Evolutionary conservation across 257 asterid genomes (phyloP).

Genomic region (Pogostemon cablin): DNA sequence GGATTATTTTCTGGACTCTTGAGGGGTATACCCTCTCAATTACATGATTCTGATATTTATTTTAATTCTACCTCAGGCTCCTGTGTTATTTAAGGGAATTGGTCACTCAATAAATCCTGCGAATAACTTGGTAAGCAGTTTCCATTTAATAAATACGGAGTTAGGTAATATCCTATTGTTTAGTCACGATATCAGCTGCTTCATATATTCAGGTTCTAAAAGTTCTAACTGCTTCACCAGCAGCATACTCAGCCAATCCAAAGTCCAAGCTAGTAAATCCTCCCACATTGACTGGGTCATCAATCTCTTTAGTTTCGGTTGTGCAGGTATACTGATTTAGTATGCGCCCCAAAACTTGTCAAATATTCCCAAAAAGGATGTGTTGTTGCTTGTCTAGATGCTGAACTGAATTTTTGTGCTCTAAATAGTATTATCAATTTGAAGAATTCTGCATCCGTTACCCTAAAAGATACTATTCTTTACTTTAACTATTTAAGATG

Average conservation of each 20-base stretch:
- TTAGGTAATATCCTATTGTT: not conserved
- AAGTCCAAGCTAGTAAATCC: conserved; percentile 68
- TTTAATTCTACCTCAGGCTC: conserved; percentile 56
- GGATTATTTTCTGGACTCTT: not conserved
- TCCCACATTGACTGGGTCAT: conserved; percentile 72
- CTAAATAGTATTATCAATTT: not conserved
- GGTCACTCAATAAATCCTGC: conserved; percentile 82
- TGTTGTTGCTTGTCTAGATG: conserved; percentile 20
- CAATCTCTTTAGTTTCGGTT: conserved; percentile 76
- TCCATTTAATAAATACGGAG: conserved; percentile 1
- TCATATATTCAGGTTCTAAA: conserved; percentile 47
- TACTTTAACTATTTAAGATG: conserved; percentile 16
- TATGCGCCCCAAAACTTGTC: conserved; percentile 17
- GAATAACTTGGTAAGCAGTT: conserved; percentile 65
- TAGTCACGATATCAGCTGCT: conserved; percentile 9
- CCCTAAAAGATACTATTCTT: conserved; percentile 1
- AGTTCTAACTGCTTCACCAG: conserved; percentile 81
- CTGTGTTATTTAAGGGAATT: conserved; percentile 81
- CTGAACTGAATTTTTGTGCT: conserved; percentile 16
- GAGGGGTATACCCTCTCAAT: conserved; percentile 3
- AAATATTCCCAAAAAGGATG: not conserved
- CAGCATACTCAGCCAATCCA: conserved; percentile 86
- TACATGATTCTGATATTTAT: conserved; percentile 1
- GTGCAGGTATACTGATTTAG: conserved; percentile 62
- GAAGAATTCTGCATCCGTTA: conserved; percentile 1